phyloP scores from a whole-genome alignment of 2,329 filamentous ascomycete genomes.

The Trichoderma breve region DNA sequence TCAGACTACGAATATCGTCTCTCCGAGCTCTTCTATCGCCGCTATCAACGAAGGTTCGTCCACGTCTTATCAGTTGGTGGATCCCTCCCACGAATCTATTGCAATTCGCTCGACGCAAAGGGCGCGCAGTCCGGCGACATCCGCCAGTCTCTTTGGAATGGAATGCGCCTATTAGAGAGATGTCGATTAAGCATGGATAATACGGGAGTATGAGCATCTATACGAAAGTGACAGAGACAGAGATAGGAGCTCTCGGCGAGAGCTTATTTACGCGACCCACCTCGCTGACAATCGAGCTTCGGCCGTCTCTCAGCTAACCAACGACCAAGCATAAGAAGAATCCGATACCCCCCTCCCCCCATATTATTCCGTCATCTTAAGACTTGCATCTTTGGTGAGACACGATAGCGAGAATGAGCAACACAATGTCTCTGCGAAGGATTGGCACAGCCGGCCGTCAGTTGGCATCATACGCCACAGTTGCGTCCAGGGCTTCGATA shows the following conservation, averaged over 20 bases:
- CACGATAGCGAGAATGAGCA: background rate
- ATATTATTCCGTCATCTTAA: background rate
- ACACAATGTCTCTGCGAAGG: background rate
- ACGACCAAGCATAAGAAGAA: slow-evolving; percentile 1
- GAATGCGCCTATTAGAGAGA: background rate
- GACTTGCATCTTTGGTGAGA: background rate
- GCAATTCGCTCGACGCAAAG: background rate
- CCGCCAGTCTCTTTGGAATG: background rate
- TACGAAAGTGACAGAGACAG: background rate
- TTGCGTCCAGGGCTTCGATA: slow-evolving; percentile 15
- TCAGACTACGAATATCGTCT: background rate
- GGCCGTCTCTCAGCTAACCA: background rate
- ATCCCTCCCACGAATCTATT: background rate
- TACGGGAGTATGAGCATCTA: background rate
- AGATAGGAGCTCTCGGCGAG: background rate
- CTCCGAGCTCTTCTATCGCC: background rate
- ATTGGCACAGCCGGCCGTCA: slow-evolving; percentile 1
- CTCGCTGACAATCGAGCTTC: background rate
- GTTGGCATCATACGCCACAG: slow-evolving; percentile 17
- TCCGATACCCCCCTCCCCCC: background rate
- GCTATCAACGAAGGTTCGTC: background rate
- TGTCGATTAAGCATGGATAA: background rate
- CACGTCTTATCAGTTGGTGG: slow-evolving; percentile 7
- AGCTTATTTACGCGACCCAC: slow-evolving; percentile 8
- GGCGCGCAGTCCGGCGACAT: slow-evolving; percentile 7